phyloP scores from a whole-genome alignment of 257 asterid species.

The Paulownia fortunei region DNA sequence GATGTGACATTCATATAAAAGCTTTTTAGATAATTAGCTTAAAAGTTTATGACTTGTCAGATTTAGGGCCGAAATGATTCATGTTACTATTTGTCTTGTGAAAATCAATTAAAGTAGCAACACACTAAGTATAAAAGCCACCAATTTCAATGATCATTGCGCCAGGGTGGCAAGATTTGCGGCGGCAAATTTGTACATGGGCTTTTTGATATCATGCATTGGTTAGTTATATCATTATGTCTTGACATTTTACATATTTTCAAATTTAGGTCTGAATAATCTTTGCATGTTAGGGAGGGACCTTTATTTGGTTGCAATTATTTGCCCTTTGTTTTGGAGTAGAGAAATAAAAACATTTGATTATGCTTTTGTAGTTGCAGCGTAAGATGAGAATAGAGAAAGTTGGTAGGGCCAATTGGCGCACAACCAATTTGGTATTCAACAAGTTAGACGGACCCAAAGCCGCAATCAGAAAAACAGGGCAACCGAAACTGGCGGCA shows the following conservation, averaged over 20 bases:
- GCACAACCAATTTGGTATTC: no score
- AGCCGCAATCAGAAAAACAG: conserved; percentile 1
- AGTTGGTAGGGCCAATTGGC: no score
- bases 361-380: no score
- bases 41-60: no score
- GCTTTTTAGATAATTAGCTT: no score
- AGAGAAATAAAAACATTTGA: no score
- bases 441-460: no score
- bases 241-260: background rate
- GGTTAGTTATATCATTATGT: conserved; percentile 24
- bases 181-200: background rate
- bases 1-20: no score
- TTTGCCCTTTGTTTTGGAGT: no score
- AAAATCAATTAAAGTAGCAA: background rate
- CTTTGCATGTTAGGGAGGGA: background rate
- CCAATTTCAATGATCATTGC: background rate
- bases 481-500: conserved; percentile 31
- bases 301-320: background rate
- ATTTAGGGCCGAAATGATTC: no score
- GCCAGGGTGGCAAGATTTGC: conserved; percentile 28
- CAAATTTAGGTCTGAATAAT: conserved; percentile 17
- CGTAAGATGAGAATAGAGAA: no score
- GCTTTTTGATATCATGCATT: background rate
- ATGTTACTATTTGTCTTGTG: background rate
- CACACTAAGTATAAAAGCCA: background rate